These are phyloP conservation scores for Meredithiella fracta DNA, from an alignment of 2,329 filamentous ascomycete genomes.

Conservation along the genomic window DNA sequence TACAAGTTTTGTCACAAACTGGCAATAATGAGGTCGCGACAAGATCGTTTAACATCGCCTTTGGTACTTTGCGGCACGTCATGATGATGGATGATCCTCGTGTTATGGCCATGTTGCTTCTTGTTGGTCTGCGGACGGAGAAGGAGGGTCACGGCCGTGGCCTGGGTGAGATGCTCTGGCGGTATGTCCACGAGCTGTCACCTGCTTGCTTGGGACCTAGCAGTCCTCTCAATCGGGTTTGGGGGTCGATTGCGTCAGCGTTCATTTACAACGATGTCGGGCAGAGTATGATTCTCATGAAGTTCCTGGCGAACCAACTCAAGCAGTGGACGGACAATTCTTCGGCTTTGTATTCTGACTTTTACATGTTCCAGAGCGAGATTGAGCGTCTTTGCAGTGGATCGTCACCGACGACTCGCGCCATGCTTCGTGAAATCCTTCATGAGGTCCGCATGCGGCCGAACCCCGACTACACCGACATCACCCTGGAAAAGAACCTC, in stretches of 20 bases:
- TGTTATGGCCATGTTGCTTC: constrained; percentile 12
- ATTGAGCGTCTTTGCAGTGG: constrained; percentile 13
- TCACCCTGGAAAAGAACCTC: constrained; percentile 11
- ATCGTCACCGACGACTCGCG: constrained; percentile 7
- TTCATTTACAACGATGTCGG: constrained; percentile 13
- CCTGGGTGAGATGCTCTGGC: constrained; percentile 13
- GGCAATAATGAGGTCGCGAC: constrained; percentile 5
- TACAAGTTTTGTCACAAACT: constrained; percentile 7
- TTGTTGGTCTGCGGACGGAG: constrained; percentile 11
- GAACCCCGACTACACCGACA: constrained; percentile 8
- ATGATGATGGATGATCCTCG: constrained; percentile 14
- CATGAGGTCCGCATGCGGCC: constrained; percentile 4
- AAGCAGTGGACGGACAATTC: constrained; percentile 8
- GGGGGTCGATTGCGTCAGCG: constrained; percentile 11
- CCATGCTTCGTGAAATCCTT: constrained; percentile 8
- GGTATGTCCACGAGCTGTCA: constrained; percentile 11
- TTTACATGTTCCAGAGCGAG: constrained; percentile 14
- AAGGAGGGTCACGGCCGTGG: constrained; percentile 13
- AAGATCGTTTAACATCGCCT: constrained; percentile 14
- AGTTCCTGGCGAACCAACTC: constrained; percentile 11
- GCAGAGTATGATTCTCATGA: constrained; percentile 13
- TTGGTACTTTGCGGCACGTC: constrained; percentile 9
- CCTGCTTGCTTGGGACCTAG: constrained; percentile 10
- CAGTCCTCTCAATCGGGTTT: constrained; percentile 13
- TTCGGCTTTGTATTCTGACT: constrained; percentile 9